Percentiles rank a stretch among this genome's conserved stretches.
Conservation (phyloP, 768 basidiomycete species). For the Exsudoporus frostii region DNA sequence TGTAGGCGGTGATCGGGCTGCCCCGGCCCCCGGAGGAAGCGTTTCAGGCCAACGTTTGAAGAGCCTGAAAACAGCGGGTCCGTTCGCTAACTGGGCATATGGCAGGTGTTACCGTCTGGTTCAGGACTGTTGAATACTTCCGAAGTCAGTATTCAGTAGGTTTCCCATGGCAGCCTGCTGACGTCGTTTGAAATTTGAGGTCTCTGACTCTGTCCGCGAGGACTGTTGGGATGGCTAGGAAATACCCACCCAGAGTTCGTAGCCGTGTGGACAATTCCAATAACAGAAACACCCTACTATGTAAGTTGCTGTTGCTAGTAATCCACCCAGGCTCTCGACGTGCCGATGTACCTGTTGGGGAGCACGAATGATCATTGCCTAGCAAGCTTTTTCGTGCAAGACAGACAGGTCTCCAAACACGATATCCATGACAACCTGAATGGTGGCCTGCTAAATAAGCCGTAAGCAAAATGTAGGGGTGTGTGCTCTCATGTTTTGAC, state of each 20-base stretch:
- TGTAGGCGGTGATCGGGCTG: background rate
- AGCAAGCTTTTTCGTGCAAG: background rate
- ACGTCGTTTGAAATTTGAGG: background rate
- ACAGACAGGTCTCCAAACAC: background rate
- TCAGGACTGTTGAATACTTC: background rate
- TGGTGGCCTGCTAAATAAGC: background rate
- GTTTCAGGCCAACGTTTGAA: too few species aligned
- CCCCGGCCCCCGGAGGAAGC: background rate
- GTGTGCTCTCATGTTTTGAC: background rate
- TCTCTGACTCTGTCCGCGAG: background rate
- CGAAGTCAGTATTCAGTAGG: background rate
- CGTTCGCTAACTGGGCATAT: too few species aligned
- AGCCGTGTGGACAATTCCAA: background rate
- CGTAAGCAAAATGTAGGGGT: background rate
- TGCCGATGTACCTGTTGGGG: background rate
- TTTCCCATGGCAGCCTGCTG: too few species aligned
- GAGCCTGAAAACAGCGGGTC: too few species aligned
- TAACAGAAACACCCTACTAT: too few species aligned
- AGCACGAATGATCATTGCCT: background rate
- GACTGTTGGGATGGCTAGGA: background rate
- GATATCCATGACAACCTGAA: conserved; percentile 9
- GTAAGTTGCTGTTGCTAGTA: background rate
- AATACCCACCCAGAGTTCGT: background rate
- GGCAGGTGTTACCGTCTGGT: too few species aligned
- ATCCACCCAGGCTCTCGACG: background rate